phyloP scores from a whole-genome alignment of 257 asterid genomes.

The Przewalskia tangutica region DNA sequence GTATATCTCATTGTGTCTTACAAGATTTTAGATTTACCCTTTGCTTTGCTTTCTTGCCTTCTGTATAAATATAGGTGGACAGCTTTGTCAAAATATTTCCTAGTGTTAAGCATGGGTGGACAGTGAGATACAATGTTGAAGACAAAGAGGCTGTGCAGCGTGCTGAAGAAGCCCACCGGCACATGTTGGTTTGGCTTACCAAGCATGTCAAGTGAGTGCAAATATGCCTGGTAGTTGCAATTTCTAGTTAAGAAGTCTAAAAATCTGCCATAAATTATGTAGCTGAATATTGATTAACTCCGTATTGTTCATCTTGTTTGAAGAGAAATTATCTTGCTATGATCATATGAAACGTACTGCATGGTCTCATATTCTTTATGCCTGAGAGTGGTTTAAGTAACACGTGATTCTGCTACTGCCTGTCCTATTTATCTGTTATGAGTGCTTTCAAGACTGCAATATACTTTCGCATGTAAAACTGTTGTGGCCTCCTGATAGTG shows the following conservation, averaged over 20 bases:
- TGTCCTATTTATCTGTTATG: not conserved
- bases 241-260: not conserved
- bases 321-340: not conserved
- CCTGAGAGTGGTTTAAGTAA: not conserved
- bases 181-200: constrained; percentile 38
- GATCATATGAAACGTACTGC: not conserved
- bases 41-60: too few species aligned
- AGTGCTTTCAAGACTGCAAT: not conserved
- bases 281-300: not conserved
- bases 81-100: too few species aligned
- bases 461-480: not conserved
- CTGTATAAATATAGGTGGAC: too few species aligned
- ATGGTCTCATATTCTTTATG: not conserved
- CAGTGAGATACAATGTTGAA: too few species aligned
- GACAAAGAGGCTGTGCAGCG: constrained; percentile 35
- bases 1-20: too few species aligned
- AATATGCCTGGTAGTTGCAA: not conserved
- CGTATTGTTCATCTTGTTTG: not conserved
- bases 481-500: not conserved
- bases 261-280: not conserved
- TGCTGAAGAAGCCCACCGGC: constrained; percentile 45
- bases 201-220: constrained; percentile 27
- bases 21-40: too few species aligned
- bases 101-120: too few species aligned
- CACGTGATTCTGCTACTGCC: not conserved